Evolutionary conservation across 768 basidiomycete genomes (phyloP).

Genomic region (Lactifluus hygrophoroides): DNA sequence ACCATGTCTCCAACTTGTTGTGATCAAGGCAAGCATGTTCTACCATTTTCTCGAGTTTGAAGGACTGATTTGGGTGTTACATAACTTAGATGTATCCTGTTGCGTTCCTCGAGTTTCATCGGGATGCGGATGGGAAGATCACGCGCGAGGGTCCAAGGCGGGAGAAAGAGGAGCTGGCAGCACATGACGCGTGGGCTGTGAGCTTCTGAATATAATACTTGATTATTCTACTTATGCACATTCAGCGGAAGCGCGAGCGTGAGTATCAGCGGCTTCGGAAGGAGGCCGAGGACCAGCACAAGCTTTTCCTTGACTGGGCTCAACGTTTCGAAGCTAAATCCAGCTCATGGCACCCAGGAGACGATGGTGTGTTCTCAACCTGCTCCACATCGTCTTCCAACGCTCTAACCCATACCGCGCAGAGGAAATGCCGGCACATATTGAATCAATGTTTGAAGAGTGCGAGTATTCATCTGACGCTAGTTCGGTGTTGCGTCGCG

Average conservation of each 20-base stretch:
- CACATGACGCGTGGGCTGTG: slow-evolving; percentile 67
- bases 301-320: slow-evolving; percentile 47
- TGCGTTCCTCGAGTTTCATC: slow-evolving; percentile 67
- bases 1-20: slow-evolving; percentile 61
- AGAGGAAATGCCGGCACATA: slow-evolving; percentile 25
- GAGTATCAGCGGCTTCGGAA: slow-evolving; percentile 51
- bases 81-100: slow-evolving; percentile 64
- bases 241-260: slow-evolving; percentile 47
- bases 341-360: slow-evolving; percentile 26
- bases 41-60: not conserved
- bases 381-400: too few relatives aligned
- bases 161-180: slow-evolving; percentile 56
- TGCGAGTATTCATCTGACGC: slow-evolving; percentile 13
- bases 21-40: slow-evolving; percentile 45
- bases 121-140: slow-evolving; percentile 41
- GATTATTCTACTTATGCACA: not conserved
- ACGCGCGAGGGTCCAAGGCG: slow-evolving; percentile 53
- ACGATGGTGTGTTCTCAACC: slow-evolving; percentile 18
- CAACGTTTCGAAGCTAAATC: slow-evolving; percentile 57
- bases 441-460: slow-evolving; percentile 26
- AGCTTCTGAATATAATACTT: not conserved
- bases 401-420: not conserved
- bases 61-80: not conserved
- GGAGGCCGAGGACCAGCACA: slow-evolving; percentile 48
- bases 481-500: not conserved